Conservation (phyloP, 495 filamentous ascomycete genomes). For the Corynascus novoguineensis region DNA sequence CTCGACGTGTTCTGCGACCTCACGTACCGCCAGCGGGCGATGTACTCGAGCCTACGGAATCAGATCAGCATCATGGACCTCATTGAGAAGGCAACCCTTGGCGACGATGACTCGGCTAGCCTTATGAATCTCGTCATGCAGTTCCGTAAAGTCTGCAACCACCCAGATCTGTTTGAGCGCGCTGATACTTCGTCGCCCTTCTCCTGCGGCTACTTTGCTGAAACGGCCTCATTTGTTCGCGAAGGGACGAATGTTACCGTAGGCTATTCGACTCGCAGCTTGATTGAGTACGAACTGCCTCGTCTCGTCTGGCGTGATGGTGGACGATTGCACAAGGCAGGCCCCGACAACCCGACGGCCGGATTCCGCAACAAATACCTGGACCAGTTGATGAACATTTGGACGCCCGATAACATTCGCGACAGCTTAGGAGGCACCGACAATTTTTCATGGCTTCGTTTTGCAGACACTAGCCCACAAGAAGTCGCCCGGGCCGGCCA, state of each 20-base stretch:
- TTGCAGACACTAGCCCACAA: conserved; percentile 68
- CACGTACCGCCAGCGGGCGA: conserved; percentile 93
- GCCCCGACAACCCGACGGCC: conserved; percentile 63
- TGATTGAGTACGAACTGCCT: conserved; percentile 79
- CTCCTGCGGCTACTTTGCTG: conserved; percentile 76
- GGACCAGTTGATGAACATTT: conserved; percentile 78
- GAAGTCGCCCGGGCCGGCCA: conserved; percentile 65
- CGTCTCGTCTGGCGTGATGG: conserved; percentile 69
- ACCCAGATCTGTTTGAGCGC: conserved; percentile 93
- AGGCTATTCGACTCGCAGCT: conserved; percentile 78
- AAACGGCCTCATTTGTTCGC: conserved; percentile 88
- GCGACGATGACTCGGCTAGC: conserved; percentile 92
- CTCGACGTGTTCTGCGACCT: conserved; percentile 93
- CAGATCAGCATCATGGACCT: conserved; percentile 98
- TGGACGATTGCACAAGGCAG: conserved; percentile 70
- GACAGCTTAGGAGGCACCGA: conserved; percentile 48
- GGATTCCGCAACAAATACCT: conserved; percentile 75
- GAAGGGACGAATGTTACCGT: conserved; percentile 77
- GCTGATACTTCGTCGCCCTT: conserved; percentile 86
- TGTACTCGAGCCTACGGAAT: conserved; percentile 84
- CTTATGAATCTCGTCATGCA: conserved; percentile 99
- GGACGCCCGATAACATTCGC: conserved; percentile 73
- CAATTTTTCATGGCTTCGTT: conserved; percentile 86
- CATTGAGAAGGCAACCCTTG: conserved; percentile 92
- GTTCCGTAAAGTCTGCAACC: conserved; percentile 98